These are phyloP conservation scores for Nitzschia putrida DNA, from an alignment of 108 stramenopile genomes.

Conservation along the genomic window DNA sequence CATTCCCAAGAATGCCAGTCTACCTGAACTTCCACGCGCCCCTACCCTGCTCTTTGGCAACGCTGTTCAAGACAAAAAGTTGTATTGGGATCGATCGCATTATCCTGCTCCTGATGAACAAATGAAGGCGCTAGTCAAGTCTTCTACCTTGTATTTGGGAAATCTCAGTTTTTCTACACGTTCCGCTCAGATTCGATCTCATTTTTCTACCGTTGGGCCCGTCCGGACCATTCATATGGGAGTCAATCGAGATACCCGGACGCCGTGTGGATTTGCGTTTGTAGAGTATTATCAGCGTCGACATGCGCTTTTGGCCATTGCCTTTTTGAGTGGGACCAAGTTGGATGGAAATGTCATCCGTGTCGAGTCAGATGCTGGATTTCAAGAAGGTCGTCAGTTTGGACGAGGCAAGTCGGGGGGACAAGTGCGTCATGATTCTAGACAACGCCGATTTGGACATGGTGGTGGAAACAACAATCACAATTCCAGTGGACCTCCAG, in stretches of 20 bases:
- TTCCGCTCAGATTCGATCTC: conserved; percentile 76
- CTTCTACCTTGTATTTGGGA: conserved; percentile 90
- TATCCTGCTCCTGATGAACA: conserved; percentile 74
- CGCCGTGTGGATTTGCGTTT: conserved; percentile 96
- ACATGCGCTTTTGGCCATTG: conserved; percentile 73
- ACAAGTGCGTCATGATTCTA: conserved; percentile 89
- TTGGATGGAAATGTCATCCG: conserved; percentile 92
- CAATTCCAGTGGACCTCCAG: neutral
- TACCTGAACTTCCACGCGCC: conserved; percentile 43
- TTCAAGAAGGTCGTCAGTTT: conserved; percentile 90
- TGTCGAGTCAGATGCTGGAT: conserved; percentile 95
- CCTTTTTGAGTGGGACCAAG: conserved; percentile 80
- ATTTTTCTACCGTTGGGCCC: conserved; percentile 87
- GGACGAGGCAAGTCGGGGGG: conserved; percentile 93
- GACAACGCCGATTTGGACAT: neutral
- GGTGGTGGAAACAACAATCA: neutral
- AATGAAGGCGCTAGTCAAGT: conserved; percentile 62
- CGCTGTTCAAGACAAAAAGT: conserved; percentile 56
- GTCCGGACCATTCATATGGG: conserved; percentile 89
- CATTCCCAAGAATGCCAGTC: conserved; percentile 1
- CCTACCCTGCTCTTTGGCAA: conserved; percentile 72
- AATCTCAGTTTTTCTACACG: conserved; percentile 94
- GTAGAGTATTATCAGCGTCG: conserved; percentile 80
- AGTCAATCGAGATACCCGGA: conserved; percentile 79
- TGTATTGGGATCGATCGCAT: conserved; percentile 88